Base-by-base conservation (phyloP, 2,329 filamentous ascomycete genomes). In the Calonectria pseudoreteaudii region DNA sequence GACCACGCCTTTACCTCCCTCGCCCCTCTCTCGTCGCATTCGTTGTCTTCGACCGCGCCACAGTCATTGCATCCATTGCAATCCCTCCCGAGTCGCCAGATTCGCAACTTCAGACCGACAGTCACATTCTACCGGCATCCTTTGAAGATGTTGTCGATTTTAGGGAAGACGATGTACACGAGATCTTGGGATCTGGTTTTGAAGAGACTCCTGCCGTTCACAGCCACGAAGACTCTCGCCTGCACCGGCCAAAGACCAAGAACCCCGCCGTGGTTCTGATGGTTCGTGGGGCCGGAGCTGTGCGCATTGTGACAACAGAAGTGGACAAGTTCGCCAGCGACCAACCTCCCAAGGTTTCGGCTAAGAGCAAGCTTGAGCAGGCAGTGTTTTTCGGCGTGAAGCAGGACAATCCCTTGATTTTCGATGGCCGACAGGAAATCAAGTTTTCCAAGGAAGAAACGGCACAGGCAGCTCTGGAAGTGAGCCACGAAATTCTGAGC, bases 61-160 rank as follows among this genome's bases (percentile, higher is more conserved):
- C 97, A 31, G 90, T 97, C 26, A 86, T 98, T 31, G 89, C 94
- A 10, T 98, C 95, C 0, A 90, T 98, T 62, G 89, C 90, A 3
- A 89, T 89, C 65, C 87, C 90, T 1, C 91, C 92, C 18, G 92
- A 94, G 53, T 93, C 92, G 2, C 94, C 95, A 10, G 94, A 95
- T 66, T 91, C 91, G 2, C 95, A 98, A 81, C 88, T 97, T 4
- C 90, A 94, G 75, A 86, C 90, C 70, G 93, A 94, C 69, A 93
- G 89, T 47, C 90, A 93, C 78, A 86, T 90, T 16, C 82, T 92
- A 28, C 90, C 91, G 0, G 86, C 92, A 23, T 90, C 92, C 0
- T 98, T 96, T 78, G 95, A 98, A 82, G 97, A 99, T 83, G 92
- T 94, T 2, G 89, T 99, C 44, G 94, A 96, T 79, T 93, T 99